Conservation (phyloP, 2,329 filamentous ascomycete genomes). For the Periconia sp. region DNA sequence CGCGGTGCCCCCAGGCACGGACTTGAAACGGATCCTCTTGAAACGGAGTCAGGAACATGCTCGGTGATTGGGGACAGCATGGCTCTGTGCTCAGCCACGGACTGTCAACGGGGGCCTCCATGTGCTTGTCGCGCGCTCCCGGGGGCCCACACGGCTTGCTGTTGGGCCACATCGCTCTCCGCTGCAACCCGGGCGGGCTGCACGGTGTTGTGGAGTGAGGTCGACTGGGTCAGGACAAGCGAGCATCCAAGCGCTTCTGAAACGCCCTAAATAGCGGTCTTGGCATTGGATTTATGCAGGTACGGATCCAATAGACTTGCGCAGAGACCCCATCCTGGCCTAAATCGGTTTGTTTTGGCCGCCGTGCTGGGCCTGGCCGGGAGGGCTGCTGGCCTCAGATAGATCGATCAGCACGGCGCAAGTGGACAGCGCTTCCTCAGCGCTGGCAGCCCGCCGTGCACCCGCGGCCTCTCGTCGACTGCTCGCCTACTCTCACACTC, state of each 20-base stretch:
- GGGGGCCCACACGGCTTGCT: constrained; percentile 22
- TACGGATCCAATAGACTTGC: constrained; percentile 16
- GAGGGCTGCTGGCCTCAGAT: constrained; percentile 1
- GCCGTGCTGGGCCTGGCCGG: no score
- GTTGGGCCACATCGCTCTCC: constrained; percentile 19
- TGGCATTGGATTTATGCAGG: constrained; percentile 30
- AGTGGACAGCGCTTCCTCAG: background rate
- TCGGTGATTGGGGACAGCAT: constrained; percentile 16
- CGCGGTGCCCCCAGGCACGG: constrained; percentile 16
- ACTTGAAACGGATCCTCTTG: constrained; percentile 29
- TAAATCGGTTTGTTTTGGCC: background rate
- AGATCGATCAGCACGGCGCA: constrained; percentile 1
- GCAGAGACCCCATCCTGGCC: background rate
- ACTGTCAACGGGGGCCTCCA: constrained; percentile 19
- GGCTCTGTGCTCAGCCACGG: constrained; percentile 35
- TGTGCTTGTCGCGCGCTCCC: constrained; percentile 41
- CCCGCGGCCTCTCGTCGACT: no score
- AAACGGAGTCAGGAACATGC: constrained; percentile 29
- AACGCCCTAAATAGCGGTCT: constrained; percentile 32
- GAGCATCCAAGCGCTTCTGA: constrained; percentile 32
- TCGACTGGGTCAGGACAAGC: constrained; percentile 23
- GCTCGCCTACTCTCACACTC: background rate
- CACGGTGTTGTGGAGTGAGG: constrained; percentile 22
- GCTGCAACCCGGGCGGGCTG: constrained; percentile 18
- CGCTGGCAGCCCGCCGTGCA: no score